phyloP scores from a whole-genome alignment of 208 protist species.

The Trypanosoma caninum region DNA sequence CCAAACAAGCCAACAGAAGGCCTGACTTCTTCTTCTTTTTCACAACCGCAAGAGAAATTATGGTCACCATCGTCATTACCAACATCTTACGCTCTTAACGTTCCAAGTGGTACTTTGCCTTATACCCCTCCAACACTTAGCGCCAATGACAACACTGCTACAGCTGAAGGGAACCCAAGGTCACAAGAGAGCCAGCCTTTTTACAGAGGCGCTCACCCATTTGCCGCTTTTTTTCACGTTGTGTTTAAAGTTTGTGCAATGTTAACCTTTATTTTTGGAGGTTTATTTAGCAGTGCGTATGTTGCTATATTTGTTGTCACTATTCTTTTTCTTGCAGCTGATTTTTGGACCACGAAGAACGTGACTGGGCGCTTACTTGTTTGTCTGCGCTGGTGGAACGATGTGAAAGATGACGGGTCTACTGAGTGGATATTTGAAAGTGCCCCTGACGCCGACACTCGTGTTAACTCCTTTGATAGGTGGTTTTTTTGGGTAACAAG shows the following conservation, averaged over 20 bases:
- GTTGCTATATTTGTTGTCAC: conserved; percentile 85
- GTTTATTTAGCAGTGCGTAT: conserved; percentile 55
- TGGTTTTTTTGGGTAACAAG: conserved; percentile 83
- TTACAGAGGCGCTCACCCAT: conserved; percentile 83
- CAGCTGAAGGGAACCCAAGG: background rate
- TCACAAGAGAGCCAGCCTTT: too few species aligned
- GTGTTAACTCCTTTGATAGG: conserved; percentile 75
- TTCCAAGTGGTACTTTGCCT: background rate
- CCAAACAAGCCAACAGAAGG: conserved; percentile 11
- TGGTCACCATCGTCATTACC: background rate
- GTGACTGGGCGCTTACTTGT: conserved; percentile 93
- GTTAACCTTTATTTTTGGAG: conserved; percentile 77
- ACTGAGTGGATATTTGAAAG: conserved; percentile 94
- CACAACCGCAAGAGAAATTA: background rate
- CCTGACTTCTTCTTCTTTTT: conserved; percentile 1
- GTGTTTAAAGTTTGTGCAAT: conserved; percentile 81
- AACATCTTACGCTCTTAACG: background rate
- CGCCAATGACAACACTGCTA: background rate
- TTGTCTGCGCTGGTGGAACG: conserved; percentile 94
- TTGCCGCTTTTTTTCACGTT: conserved; percentile 86
- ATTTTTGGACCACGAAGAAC: conserved; percentile 97
- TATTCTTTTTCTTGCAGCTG: conserved; percentile 82
- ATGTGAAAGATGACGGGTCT: conserved; percentile 90
- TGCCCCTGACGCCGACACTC: conserved; percentile 45
- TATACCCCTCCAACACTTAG: conserved; percentile 1